Evolutionary conservation across 352 stramenopile genomes (phyloP), one percentile per base, ranked within the genome.

Genomic region (Globisporangium mamillatum): DNA sequence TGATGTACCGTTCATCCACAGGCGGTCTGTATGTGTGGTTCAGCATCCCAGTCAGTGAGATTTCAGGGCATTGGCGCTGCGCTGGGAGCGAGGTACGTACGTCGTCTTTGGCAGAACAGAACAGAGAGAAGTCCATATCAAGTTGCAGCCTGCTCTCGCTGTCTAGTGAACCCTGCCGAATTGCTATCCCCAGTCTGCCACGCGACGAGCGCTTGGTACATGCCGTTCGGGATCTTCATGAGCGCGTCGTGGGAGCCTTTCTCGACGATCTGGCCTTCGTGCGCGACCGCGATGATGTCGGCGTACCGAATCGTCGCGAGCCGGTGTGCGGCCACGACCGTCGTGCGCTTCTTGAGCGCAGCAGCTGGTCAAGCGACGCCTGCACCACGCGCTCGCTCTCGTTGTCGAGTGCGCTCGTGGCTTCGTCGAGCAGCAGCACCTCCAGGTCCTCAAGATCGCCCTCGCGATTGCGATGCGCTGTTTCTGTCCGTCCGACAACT

Each of bases 401-500:
- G n/a, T 73, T 70, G 63, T 97, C 84, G 20, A 95, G 66, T n/a
- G 85, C 90, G 60, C 71, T 88, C 12, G 91, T 97, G 22, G 91
- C 91, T 73, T 97, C 93, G 68, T 98, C 94, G 1, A 98, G 70
- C 9, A 98, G 70, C n/a, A 98, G 67, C 38, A 98, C 86, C 2
- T 80, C 72, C 3, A 92, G 90, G 61, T 98, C 87, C 88, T 87
- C 20, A 98, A 74, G 29, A 98, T 91, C 8, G 93, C 95, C 12
- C 97, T 79, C 14, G 94, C 95, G n/a, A 98, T 89, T 58, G 91
- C 89, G 25, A 97, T 79, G 48, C 90, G 75, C 75, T 95, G 86
- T 73, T 98, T 96, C 73, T 98, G 95, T 29, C 95, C 95, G 48
- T 92, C 93, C 22, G 75, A 91, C 0, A 98, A 75, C 71, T 94